Conservation (phyloP, 768 basidiomycete genomes). For the Boletus fagicola region DNA sequence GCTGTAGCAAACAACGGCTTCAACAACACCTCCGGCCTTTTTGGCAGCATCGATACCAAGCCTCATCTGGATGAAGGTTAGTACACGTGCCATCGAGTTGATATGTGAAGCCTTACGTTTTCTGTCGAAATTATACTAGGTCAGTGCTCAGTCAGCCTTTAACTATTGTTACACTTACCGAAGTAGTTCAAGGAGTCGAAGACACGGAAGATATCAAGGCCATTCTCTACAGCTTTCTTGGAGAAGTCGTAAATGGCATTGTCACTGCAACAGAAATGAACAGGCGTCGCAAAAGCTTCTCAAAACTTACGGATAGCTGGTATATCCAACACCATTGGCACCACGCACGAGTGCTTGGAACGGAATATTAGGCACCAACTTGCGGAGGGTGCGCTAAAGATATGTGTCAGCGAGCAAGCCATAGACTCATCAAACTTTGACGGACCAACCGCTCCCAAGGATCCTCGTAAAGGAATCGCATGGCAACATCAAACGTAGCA, state of each 20-base stretch:
- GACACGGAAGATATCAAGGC: constrained; percentile 98
- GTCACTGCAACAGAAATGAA: constrained; percentile 51
- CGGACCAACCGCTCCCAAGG: constrained; percentile 96
- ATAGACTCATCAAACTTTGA: constrained; percentile 7
- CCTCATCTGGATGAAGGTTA: constrained; percentile 64
- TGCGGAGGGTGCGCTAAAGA: constrained; percentile 78
- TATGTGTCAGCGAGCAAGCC: constrained; percentile 11
- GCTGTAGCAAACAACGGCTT: constrained; percentile 97
- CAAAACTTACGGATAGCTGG: constrained; percentile 84
- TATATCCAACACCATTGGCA: constrained; percentile 98
- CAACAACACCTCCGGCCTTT: constrained; percentile 98
- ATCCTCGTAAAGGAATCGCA: constrained; percentile 99
- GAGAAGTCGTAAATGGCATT: constrained; percentile 99
- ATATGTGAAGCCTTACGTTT: constrained; percentile 49
- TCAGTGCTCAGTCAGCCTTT: background rate
- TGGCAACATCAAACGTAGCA: constrained; percentile 97
- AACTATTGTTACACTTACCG: constrained; percentile 48
- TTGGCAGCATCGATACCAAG: constrained; percentile 99
- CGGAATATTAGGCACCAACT: constrained; percentile 97
- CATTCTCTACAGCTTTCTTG: constrained; percentile 99
- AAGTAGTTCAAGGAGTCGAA: constrained; percentile 99
- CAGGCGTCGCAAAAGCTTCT: background rate
- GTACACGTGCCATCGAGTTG: background rate
- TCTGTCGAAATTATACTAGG: constrained; percentile 41
- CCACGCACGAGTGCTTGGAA: constrained; percentile 98